Base-by-base conservation (phyloP, 1,139 yeast species). In the Blastobotrys petasosporus region DNA sequence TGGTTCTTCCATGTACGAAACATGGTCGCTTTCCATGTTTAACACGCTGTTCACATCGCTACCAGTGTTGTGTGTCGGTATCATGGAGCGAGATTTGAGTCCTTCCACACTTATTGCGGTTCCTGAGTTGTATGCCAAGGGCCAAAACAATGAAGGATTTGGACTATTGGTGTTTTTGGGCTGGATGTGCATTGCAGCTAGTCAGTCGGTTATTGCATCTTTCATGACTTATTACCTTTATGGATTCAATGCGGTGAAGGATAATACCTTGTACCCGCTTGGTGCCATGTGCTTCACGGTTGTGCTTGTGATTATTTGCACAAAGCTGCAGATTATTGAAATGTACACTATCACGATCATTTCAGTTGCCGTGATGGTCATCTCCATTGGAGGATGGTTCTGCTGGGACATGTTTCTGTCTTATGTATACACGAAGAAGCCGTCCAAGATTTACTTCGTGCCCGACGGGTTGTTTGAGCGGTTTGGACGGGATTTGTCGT, bases 11-110 rank as follows among this genome's bases (percentile, higher is more conserved):
- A 67, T 90, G 57, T 92, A 87, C 63, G 98, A 94, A 62, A 82
- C 90, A 44, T 90, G 97, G 97, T 90, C 97, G 1, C 72, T 92
- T 52, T 85, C 97, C 1, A 88, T 94, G 97, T 94, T 85, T 68
- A 94, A 92, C 63, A 92, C 98, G 0, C 73, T 94, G 53, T 94
- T 94, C 67, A 92, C 98, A 0, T 86, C 97, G 0, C 70, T 94
- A 44, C 92, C 97, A 0, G 98, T 92, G 1, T 63, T 92, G 40
- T 85, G 95, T 58, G 73, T 94, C 45, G 99, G 99, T n/a, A 85
- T 90, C 79, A 84, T 92, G 66, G 97, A 92, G 58, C 84, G 83
- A 60, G 99, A 94, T 60, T 71, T 94, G 61, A 75, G 80, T 46
- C 94, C 97, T 0, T 79, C 94, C 1, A 92, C 98, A 0, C 71